Evolutionary conservation across 805 yeast species (phyloP).

Genomic region (Komagataella ulmi): DNA sequence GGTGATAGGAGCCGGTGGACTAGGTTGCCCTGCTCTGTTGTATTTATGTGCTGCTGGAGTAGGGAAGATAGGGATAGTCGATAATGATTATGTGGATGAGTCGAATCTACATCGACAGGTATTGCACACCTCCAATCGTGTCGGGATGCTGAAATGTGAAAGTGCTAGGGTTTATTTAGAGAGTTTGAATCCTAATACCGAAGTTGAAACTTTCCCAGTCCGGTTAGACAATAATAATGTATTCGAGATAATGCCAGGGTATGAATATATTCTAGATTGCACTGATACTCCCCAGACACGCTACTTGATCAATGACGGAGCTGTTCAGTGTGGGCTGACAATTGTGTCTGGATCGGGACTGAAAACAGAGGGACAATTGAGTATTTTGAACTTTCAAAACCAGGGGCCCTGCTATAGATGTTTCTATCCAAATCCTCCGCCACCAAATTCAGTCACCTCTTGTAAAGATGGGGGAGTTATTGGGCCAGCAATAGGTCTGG

Average conservation of each 20-base stretch:
- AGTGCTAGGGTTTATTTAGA: conserved; percentile 52
- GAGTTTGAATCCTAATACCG: conserved; percentile 57
- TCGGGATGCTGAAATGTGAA: conserved; percentile 64
- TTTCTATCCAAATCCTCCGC: conserved; percentile 82
- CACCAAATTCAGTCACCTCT: conserved; percentile 66
- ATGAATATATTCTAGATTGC: conserved; percentile 80
- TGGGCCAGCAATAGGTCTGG: conserved; percentile 91
- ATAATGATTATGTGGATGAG: conserved; percentile 69
- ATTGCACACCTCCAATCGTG: conserved; percentile 51
- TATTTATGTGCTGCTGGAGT: conserved; percentile 84
- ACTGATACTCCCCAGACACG: conserved; percentile 88
- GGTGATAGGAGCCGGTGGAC: conserved; percentile 93
- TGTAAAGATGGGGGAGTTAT: conserved; percentile 91
- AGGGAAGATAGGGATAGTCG: conserved; percentile 77
- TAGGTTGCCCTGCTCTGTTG: conserved; percentile 84
- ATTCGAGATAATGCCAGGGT: conserved; percentile 42
- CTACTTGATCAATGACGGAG: conserved; percentile 76
- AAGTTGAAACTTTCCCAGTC: conserved; percentile 34
- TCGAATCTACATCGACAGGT: conserved; percentile 89
- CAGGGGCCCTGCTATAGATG: conserved; percentile 91
- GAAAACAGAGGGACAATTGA: conserved; percentile 81
- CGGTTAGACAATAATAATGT: conserved; percentile 45
- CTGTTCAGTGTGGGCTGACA: conserved; percentile 55
- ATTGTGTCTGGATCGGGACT: conserved; percentile 88
- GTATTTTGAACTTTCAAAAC: conserved; percentile 52